These are phyloP conservation scores for Bryum argenteum DNA, from an alignment of 225 moss, liverwort and hornwort species.

Conservation along the genomic window DNA sequence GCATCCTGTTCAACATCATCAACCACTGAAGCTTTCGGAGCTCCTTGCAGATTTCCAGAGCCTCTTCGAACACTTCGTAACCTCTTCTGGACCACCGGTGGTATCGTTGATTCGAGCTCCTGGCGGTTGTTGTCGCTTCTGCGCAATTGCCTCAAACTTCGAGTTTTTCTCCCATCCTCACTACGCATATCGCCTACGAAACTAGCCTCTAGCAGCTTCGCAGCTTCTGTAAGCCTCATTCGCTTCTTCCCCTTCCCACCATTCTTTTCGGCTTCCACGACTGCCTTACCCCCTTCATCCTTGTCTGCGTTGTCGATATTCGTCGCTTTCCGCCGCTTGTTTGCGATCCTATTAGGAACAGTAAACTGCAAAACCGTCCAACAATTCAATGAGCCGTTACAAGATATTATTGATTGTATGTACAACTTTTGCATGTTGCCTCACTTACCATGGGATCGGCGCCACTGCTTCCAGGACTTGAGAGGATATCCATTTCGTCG, in stretches of 20 bases:
- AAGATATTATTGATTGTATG: neutral
- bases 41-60: constrained; percentile 35
- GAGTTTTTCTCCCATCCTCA: constrained; percentile 51
- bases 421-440: neutral
- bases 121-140: constrained; percentile 21
- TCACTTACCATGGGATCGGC: constrained; percentile 42
- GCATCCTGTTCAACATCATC: constrained; percentile 39
- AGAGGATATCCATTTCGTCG: constrained; percentile 31
- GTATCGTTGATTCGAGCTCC: constrained; percentile 33
- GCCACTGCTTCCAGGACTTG: constrained; percentile 46
- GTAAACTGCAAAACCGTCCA: constrained; percentile 26
- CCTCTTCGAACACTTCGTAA: constrained; percentile 53
- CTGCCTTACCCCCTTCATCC: constrained; percentile 26
- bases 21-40: constrained; percentile 19
- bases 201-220: constrained; percentile 37
- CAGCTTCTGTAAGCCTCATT: constrained; percentile 46
- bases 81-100: constrained; percentile 42
- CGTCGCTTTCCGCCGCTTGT: constrained; percentile 13
- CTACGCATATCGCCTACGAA: constrained; percentile 25
- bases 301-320: constrained; percentile 22
- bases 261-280: constrained; percentile 23
- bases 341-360: constrained; percentile 23
- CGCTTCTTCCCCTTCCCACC: constrained; percentile 47
- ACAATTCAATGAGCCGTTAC: neutral
- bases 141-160: constrained; percentile 54